Evolutionary conservation across 805 yeast genomes (phyloP), one percentile per base, ranked within the genome.

Genomic region (Diddensiella santjacobensis): DNA sequence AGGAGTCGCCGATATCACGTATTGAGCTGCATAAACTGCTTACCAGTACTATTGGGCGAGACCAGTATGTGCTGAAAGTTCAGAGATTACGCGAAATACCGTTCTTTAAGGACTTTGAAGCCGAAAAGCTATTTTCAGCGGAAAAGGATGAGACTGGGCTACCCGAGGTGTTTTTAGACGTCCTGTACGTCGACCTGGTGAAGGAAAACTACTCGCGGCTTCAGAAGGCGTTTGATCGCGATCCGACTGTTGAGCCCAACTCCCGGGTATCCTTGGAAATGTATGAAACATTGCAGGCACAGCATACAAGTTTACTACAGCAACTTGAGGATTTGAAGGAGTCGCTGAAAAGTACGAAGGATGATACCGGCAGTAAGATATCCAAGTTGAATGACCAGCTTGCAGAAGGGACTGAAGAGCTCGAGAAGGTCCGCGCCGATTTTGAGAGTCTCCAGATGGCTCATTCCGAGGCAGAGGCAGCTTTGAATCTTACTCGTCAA

Each of bases 131-230:
- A 22, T 64, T 78, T 20, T 69, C 72, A 15, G 78, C 82, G 1
- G 71, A 72, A 3, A 75, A 77, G 53, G 96, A 88, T 61, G 83
- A 80, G 2, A 81, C 95, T 1, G 99, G 99, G 1, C 73, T 91
- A 37, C 99, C 98, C 0, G 79, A 80, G 49, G 84, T 91, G 1
- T 88, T 77, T 58, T 84, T 93, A 60, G 83, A 82, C 49, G 62
- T 76, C 0, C 66, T 73, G 2, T 87, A 87, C 61, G 80, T 86
- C 2, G 70, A 69, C 2, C 68, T 89, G 44, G 68, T 93, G 38
- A 81, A 80, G 52, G 93, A 84, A 1, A 84, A 87, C 58, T 79
- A 75, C 52, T 65, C 72, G 24, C 73, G 96, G 49, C 78, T 93
- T 22, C 77, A 76, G 52, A 75, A 81, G 40, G 83, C 96, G 0